Evolutionary conservation across 148 eudicot species (phyloP), one percentile per base, ranked within the genome.

Genomic region (Silene conica): DNA sequence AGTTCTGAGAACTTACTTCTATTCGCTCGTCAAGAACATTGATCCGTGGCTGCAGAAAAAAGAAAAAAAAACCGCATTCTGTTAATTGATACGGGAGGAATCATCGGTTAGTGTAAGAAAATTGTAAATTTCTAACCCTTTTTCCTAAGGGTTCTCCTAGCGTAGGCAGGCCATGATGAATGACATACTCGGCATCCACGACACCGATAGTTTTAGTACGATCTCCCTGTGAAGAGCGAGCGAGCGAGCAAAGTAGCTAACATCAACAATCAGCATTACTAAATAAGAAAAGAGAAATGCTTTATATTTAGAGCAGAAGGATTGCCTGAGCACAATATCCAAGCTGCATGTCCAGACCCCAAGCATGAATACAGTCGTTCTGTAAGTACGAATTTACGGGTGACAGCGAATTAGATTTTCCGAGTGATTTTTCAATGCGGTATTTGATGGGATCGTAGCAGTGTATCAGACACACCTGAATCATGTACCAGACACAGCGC

Each of bases 331-430:
- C 97, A 83, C 98, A 95, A 74, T 95, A 92, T 56, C 98, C 98
- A n/a, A 95, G 89, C 83, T 80, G 88, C 73, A 88, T 85, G 79
- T 95, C 98, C 67, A 95, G 81, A 67, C 98, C 98, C 98, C 98
- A 95, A 72, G 93, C 97, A 76, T 95, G 98, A 76, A 92, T 89
- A 78, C 90, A 85, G 80, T 95, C 97, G 72, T 90, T 95, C 99
- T 94, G 88, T 69, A 59, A 72, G 6, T 7, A 38, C 43, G 7
- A 38, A 38, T 38, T 38, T 38, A 38, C 19, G 52, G 55, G 55
- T 50, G 3, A 14, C 23, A 12, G 25, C 22, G 69, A 60, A 65
- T 38, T 2, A 5, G 15, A 59, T 59, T 59, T 66, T 18, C n/a
- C n/a, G n/a, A n/a, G n/a, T n/a, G n/a, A n/a, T n/a, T n/a, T n/a